These are phyloP conservation scores for Aureobasidium subglaciale DNA, from an alignment of 2,329 filamentous ascomycete species.

Conservation along the genomic window DNA sequence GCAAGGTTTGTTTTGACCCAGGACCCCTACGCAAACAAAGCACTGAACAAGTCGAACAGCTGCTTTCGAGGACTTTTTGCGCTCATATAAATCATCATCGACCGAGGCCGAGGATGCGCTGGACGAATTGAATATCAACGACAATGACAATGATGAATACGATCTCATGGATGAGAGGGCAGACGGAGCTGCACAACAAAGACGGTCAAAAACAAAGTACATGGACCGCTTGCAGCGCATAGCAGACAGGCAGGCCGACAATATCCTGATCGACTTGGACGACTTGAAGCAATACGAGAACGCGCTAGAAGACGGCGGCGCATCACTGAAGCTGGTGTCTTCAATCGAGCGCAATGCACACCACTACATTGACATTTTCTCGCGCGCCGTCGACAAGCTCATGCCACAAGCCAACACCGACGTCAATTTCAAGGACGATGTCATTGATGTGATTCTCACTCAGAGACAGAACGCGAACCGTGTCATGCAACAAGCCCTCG, in stretches of 20 bases:
- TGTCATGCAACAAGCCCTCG: constrained; percentile 47
- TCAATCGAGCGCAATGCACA: constrained; percentile 87
- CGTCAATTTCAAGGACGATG: constrained; percentile 93
- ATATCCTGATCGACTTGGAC: constrained; percentile 82
- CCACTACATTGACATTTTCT: constrained; percentile 90
- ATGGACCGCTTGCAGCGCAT: constrained; percentile 79
- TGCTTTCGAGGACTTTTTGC: constrained; percentile 81
- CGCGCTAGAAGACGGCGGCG: constrained; percentile 54
- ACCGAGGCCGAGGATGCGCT: constrained; percentile 71
- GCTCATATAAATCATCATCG: constrained; percentile 78
- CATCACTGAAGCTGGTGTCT: constrained; percentile 60
- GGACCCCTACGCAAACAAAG: constrained; percentile 16
- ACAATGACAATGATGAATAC: constrained; percentile 81
- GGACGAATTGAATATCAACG: constrained; percentile 76
- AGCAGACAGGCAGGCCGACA: constrained; percentile 67
- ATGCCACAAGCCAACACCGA: constrained; percentile 74
- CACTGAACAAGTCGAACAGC: constrained; percentile 43
- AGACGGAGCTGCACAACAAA: constrained; percentile 40
- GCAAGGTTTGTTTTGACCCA: constrained; percentile 53
- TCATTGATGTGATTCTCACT: constrained; percentile 92
- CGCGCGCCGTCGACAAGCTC: constrained; percentile 76
- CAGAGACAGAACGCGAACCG: constrained; percentile 83
- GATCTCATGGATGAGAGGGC: constrained; percentile 80
- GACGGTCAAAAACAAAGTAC: constrained; percentile 68
- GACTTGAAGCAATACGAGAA: constrained; percentile 80